Percentiles rank a stretch among this genome's conserved stretches.
Conservation (phyloP, 2,329 filamentous ascomycete species). For the Botrytis squamosa region DNA sequence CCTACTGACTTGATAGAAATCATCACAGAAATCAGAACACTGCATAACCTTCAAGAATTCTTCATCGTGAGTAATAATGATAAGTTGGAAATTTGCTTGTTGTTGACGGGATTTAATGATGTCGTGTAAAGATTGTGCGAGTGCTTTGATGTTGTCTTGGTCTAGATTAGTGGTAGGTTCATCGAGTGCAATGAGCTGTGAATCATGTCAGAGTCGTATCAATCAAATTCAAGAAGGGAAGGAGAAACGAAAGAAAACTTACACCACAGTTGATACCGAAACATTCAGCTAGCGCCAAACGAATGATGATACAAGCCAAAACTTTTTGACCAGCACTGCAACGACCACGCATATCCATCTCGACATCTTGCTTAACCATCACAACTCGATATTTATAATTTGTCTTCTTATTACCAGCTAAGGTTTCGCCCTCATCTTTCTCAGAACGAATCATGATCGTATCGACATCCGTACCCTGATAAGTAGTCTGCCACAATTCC, state of each 20-base stretch:
- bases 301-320: constrained; percentile 94
- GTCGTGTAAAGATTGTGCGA: constrained; percentile 79
- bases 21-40: constrained; percentile 87
- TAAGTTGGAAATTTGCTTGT: constrained; percentile 94
- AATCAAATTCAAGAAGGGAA: background rate
- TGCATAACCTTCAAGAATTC: constrained; percentile 93
- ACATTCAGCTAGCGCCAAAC: constrained; percentile 90
- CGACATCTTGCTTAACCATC: constrained; percentile 95
- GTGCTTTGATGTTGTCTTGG: constrained; percentile 85
- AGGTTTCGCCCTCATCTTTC: constrained; percentile 67
- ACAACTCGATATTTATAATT: constrained; percentile 96
- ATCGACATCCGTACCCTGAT: constrained; percentile 96
- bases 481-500: constrained; percentile 96
- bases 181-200: constrained; percentile 83
- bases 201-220: constrained; percentile 6
- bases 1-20: constrained; percentile 83
- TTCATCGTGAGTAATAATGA: constrained; percentile 98
- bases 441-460: constrained; percentile 94
- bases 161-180: constrained; percentile 98
- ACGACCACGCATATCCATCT: constrained; percentile 99
- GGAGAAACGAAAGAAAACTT: constrained; percentile 27
- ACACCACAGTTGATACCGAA: constrained; percentile 91
- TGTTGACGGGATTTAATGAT: constrained; percentile 82
- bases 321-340: constrained; percentile 98
- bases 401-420: constrained; percentile 51